Evolutionary conservation across 768 basidiomycete species (phyloP), one percentile per base, ranked within the genome.

Genomic region (Paxillus ammoniavirescens): DNA sequence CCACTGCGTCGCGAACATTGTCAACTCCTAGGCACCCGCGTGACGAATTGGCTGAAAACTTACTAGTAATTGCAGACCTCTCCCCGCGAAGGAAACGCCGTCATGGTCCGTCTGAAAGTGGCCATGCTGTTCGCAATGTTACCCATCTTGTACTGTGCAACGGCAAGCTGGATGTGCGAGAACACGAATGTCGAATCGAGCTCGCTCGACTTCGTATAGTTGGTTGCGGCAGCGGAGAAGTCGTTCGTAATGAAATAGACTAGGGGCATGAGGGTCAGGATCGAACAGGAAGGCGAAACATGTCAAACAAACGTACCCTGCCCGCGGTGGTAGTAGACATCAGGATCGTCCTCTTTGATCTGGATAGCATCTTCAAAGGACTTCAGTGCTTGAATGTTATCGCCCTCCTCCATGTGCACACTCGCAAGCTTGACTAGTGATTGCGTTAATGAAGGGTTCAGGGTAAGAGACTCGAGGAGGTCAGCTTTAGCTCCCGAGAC

Each of bases 321-420:
- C 42, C 96, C 97, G 61, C 95, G 92, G 70, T 99, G 97, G 73
- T 99, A 99, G 77, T 92, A 98, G 52, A 97, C 93, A 71, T 98
- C 96, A 0, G 96, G 87, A 72, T 98, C 95, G 45, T 84, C 75
- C 6, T 86, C 74, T 63, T 98, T 86, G 60, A 89, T 81, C 61
- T 79, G 77, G 65, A 93, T 87, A 1, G 97, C 97, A 57, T 87
- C 78, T 42, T 96, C 94, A 67, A 98, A 98, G 67, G 89, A 91
- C 54, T 87, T 83, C 72, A 98, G 94, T 1, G 96, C 90, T 59
- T 82, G 83, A 17, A 77, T 73, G 12, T 90, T 80, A 57, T 93
- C 82, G 38, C 87, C 87, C 63, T 95, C 87, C 68, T 99, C 97
- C 96, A 99, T 98, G 71, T 95, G 80, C 37, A 98, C 94, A 62